Percentiles rank a stretch among this genome's conserved stretches.
Conservation (phyloP, 345 rosid species). For the Brassica carinata region DNA sequence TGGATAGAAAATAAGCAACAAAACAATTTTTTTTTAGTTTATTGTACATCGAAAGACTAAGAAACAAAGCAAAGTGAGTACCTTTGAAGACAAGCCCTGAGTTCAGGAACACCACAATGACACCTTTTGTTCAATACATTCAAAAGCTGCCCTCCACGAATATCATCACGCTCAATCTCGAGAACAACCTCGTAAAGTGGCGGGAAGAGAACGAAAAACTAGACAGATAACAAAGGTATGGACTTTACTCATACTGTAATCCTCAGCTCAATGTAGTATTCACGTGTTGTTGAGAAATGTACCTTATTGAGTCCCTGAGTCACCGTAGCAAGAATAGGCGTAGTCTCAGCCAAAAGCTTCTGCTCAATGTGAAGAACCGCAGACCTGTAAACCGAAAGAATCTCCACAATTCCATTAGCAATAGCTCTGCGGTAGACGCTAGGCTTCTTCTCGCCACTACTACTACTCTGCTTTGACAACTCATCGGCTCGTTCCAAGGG, state of each 20-base stretch:
- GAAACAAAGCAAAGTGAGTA: conserved; percentile 28
- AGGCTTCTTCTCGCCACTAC: conserved; percentile 43
- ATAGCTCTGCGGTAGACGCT: conserved; percentile 85
- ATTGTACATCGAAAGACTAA: not conserved
- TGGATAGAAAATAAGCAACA: not conserved
- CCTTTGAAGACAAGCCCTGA: conserved; percentile 96
- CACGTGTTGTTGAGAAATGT: not conserved
- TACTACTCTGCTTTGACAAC: conserved; percentile 43
- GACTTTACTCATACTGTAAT: not conserved
- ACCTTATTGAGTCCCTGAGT: conserved; percentile 97
- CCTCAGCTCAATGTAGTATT: not conserved
- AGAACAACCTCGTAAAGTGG: conserved; percentile 84
- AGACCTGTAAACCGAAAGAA: conserved; percentile 77
- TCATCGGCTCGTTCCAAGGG: conserved; percentile 57
- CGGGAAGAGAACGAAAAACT: conserved; percentile 89
- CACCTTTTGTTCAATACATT: conserved; percentile 82
- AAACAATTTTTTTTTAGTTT: not conserved
- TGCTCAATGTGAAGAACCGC: conserved; percentile 92
- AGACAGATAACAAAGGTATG: conserved; percentile 14
- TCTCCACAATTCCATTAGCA: conserved; percentile 94
- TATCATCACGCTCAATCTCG: conserved; percentile 89
- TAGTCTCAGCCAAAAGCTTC: conserved; percentile 71
- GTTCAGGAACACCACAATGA: conserved; percentile 97
- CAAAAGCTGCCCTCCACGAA: conserved; percentile 90
- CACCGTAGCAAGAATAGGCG: conserved; percentile 79